phyloP scores from a whole-genome alignment of 2,329 filamentous ascomycete genomes.

The Scortechinia acanthostroma region DNA sequence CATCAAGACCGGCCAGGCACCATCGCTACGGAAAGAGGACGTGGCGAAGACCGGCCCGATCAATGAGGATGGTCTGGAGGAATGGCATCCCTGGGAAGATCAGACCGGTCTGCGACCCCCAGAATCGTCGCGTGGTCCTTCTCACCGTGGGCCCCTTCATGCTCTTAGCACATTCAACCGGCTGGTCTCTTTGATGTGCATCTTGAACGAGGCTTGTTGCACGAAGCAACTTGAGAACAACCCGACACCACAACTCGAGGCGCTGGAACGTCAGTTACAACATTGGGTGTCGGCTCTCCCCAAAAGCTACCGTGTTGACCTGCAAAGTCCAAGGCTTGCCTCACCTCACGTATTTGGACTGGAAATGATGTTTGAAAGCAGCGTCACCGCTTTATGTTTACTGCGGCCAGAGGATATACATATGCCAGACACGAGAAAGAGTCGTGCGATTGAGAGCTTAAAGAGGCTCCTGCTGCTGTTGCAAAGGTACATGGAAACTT shows the following conservation, averaged over 20 bases:
- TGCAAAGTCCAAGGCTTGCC: not conserved
- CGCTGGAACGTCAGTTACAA: not conserved
- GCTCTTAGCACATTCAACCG: constrained; percentile 2
- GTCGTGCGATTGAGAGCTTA: not conserved
- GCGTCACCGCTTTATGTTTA: not conserved
- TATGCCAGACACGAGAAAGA: not conserved
- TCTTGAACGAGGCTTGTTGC: not conserved
- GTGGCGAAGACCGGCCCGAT: constrained; percentile 35
- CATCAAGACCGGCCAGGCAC: constrained; percentile 35
- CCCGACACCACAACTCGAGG: not conserved
- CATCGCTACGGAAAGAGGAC: constrained; percentile 39
- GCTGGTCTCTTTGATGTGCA: not conserved
- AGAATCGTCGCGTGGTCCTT: not conserved
- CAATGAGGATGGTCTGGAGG: constrained; percentile 62
- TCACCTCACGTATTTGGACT: constrained; percentile 1
- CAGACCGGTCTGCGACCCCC: not conserved
- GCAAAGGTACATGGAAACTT: not conserved
- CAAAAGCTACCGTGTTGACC: not conserved
- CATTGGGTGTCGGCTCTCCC: not conserved
- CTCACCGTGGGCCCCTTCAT: constrained; percentile 1
- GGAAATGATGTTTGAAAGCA: not conserved
- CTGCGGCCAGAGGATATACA: too few relatives aligned
- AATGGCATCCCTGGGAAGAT: constrained; percentile 63
- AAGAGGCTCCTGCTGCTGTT: not conserved
- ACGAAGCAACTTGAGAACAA: not conserved